These are phyloP conservation scores for Saccharomyces kudriavzevii DNA, from an alignment of 805 yeast genomes.

Conservation along the genomic window DNA sequence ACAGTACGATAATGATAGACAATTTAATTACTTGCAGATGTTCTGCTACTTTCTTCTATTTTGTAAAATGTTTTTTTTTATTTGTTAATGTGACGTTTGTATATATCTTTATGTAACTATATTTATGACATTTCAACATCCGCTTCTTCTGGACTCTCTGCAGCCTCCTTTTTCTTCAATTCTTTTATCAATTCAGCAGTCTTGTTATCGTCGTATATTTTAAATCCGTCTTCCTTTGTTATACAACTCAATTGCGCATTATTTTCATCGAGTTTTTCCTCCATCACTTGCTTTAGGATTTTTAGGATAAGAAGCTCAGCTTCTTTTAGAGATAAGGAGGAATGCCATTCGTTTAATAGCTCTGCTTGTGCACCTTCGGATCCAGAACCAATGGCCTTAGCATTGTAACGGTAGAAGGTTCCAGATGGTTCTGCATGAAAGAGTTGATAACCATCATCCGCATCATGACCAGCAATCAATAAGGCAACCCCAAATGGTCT, in stretches of 20 bases:
- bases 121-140: slow-evolving; percentile 29
- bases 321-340: slow-evolving; percentile 80
- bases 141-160: slow-evolving; percentile 32
- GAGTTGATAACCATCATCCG: slow-evolving; percentile 89
- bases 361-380: slow-evolving; percentile 99
- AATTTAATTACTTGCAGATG: neutral
- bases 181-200: slow-evolving; percentile 73
- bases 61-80: neutral
- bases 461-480: slow-evolving; percentile 88
- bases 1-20: neutral
- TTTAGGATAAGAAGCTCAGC: slow-evolving; percentile 86
- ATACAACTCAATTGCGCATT: slow-evolving; percentile 94
- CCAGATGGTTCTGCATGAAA: slow-evolving; percentile 99
- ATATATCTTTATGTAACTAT: slow-evolving; percentile 1
- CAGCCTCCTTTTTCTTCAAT: slow-evolving; percentile 62
- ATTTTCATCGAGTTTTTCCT: slow-evolving; percentile 89
- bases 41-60: neutral
- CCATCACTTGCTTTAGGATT: slow-evolving; percentile 96
- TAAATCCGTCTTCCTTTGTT: slow-evolving; percentile 77
- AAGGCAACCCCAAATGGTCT: slow-evolving; percentile 98
- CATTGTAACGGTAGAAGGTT: slow-evolving; percentile 93
- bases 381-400: slow-evolving; percentile 98
- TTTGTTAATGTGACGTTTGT: slow-evolving; percentile 3
- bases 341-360: slow-evolving; percentile 91
- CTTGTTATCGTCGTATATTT: slow-evolving; percentile 73